Base-by-base conservation (phyloP, 768 basidiomycete species). In the Psilocybe sp. region DNA sequence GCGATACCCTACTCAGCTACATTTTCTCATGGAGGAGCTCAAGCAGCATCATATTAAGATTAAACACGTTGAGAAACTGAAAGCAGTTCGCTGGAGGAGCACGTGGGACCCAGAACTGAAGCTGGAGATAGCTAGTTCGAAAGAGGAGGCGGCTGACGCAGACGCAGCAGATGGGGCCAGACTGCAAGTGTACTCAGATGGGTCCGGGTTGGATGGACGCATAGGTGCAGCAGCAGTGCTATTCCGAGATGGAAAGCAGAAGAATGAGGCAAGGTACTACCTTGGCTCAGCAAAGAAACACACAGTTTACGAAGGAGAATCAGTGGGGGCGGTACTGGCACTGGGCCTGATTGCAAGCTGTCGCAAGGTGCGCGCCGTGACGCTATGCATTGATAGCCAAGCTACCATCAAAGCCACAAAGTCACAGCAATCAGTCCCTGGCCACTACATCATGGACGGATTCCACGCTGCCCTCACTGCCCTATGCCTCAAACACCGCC, bases 131-230 rank as follows among this genome's bases (percentile, higher is more conserved):
- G 40, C 40, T 10, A 12, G 14, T 3, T 23, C 39, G 12, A 49
- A 49, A 16, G 47, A 49, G 38, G 40, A 49, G 15, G 38, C 40
- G 7, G 34, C 19, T 0, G 23, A 28, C 10, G 16, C 11, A 1
- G 19, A 49, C 19, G 19, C 37, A 34, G 45, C 16, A 15, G 49
- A 51, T 23, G 37, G 42, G 10, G 12, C 33, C 1, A 40, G 46
- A 1, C 20, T 46, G 6, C 50, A 38, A 19, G 49, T 54, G 6
- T 54, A 44, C 19, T 20, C 43, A 31, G 53, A 54, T 50, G 53
- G 53, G 1, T 54, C 53, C 1, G 53, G 53, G 16, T n/a, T 51
- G 16, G 46, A 52, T 4, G 34, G 46, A 2, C 14, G 20, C 0
- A 48, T 55, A 11, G 47, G 47, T 8, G 47, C 46, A 5, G 34